Evolutionary conservation across 768 basidiomycete genomes (phyloP), one percentile per base, ranked within the genome.

Genomic region (Suillus occidentalis): DNA sequence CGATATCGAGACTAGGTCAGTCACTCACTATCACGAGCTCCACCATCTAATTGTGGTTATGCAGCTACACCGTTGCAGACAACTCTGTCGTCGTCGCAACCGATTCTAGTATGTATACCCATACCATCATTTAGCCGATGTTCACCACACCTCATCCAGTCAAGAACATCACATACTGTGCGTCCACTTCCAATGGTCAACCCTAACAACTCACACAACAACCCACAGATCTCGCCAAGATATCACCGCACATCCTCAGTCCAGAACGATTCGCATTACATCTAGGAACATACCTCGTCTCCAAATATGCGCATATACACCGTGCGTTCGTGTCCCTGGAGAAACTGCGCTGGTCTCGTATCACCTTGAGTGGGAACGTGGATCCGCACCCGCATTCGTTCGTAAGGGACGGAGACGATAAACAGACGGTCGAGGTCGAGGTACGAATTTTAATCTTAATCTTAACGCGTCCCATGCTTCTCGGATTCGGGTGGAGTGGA

Each of bases 21-120:
- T 60, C 28, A 65, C 22, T 31, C 1, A 28, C 16, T 25, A 20
- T 61, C n/a, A 8, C 62, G 14, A 40, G 18, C 10, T 25, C 2
- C 4, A 31, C 4, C 28, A 3, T 28, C 28, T 28, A n/a, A n/a
- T n/a, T n/a, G n/a, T 31, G 43, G n/a, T n/a, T 37, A 56, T 58
- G 28, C 43, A 93, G 93, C 70, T 98, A 91, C 76, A 97, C 93
- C 4, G 69, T 93, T 68, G 94, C 92, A 0, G 94, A 98, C 72
- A 99, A 99, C 77, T 84, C 84, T 3, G 87, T 89, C 12, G 84
- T 97, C 12, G 94, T 99, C 2, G 89, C 96, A 3, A 99, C 95
- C 1, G 96, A 99, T 78, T 92, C 93, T 1, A 89, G 93, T 94
- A 70, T 71, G 90, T 80, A 42, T 22, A 5, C 16, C 13, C 34